Conservation (phyloP, 768 basidiomycete genomes). For the Phanerochaete carnosa region DNA sequence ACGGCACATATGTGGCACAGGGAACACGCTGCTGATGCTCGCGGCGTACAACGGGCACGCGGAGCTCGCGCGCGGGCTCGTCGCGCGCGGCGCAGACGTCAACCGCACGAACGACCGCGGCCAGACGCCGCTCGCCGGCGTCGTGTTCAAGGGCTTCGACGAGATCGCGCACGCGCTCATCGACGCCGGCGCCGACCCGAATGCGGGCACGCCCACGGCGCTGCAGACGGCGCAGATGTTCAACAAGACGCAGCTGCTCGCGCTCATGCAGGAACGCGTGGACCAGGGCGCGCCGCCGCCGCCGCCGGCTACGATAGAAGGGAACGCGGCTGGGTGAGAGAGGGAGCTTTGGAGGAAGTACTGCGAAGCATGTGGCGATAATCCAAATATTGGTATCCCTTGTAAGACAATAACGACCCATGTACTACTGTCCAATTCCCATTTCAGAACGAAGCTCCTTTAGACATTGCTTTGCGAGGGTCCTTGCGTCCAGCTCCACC, state of each 20-base stretch:
- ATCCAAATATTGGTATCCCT: not conserved
- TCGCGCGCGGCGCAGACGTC: constrained; percentile 58
- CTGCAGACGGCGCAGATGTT: constrained; percentile 72
- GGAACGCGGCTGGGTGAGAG: not conserved
- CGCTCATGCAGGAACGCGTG: constrained; percentile 31
- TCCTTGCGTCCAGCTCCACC: constrained; percentile 61
- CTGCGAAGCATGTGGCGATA: not conserved
- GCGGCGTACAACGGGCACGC: constrained; percentile 70
- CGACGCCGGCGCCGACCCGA: constrained; percentile 53
- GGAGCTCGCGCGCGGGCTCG: constrained; percentile 47
- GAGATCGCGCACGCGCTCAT: constrained; percentile 59
- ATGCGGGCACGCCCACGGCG: constrained; percentile 63
- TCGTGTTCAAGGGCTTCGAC: constrained; percentile 70
- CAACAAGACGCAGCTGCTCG: constrained; percentile 50
- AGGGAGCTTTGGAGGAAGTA: not conserved
- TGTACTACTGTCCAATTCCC: constrained; percentile 39
- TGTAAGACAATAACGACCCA: not conserved
- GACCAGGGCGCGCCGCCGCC: constrained; percentile 31
- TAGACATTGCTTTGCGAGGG: constrained; percentile 64
- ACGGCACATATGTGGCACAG: constrained; percentile 18
- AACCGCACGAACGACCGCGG: constrained; percentile 68
- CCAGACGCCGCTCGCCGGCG: constrained; percentile 74
- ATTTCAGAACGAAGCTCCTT: constrained; percentile 72
- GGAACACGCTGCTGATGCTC: constrained; percentile 79
- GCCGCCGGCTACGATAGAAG: not conserved